Evolutionary conservation across 2,329 filamentous ascomycete genomes (phyloP), one percentile per base, ranked within the genome.

Genomic region (Arthrobotrys iridis): DNA sequence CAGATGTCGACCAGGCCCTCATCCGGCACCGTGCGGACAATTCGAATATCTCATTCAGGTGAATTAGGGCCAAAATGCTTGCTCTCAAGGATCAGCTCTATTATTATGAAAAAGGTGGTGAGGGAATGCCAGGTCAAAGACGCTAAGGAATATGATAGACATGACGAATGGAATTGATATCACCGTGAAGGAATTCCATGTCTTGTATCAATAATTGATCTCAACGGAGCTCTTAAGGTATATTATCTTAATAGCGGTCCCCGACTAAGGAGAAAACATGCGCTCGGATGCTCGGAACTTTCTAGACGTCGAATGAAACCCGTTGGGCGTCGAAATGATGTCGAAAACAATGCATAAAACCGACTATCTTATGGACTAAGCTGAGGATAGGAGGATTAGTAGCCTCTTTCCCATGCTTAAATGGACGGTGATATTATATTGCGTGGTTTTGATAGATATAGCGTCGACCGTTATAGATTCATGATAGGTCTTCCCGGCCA

Each of bases 221-320:
- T 10, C 11, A n/a, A 40, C 35, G 35, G 35, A 40, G 35, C 35
- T 40, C 35, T 40, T 40, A 40, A 40, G n/a, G n/a, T n/a, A n/a
- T n/a, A n/a, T n/a, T 6, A 10, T 20, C 43, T 46, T 46, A 22
- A 46, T 4, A 3, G 2, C 15, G n/a, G 43, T 22, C 11, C 43
- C 28, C 10, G 28, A 40, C 35, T 15, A 40, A 40, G n/a, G n/a
- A n/a, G n/a, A n/a, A 40, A 40, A 4, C 35, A 30, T 10, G n/a
- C 10, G 37, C 55, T 28, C 37, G 37, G 37, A 45, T 8, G 5
- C 37, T 60, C 52, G 52, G 52, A 41, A 58, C 28, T 58, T 58
- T 58, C 52, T 57, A 20, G 22, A 45, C 11, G 37, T 15, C 22
- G 33, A 43, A 28, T 30, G 22, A 60, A 60, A 60, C 55, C 15